These are phyloP conservation scores for Saturnispora halmiae DNA, from an alignment of 805 yeast genomes.

Conservation along the genomic window DNA sequence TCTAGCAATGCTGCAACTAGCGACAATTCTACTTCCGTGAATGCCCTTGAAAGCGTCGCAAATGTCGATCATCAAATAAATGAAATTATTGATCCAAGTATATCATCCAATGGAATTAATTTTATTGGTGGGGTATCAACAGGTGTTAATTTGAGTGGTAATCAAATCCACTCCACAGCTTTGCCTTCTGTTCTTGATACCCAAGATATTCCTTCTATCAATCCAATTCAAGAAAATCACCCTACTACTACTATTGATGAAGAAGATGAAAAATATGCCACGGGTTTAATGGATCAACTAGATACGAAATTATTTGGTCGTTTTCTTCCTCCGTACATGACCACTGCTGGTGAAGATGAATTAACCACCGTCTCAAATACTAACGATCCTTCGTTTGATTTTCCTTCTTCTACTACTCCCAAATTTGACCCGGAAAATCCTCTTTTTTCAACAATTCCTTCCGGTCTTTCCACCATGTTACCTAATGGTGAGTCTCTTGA, in stretches of 20 bases:
- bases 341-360: slow-evolving; percentile 21
- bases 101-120: slow-evolving; percentile 23
- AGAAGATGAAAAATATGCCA: slow-evolving; percentile 39
- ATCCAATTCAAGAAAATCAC: too few relatives aligned
- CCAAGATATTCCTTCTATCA: too few relatives aligned
- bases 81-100: not conserved
- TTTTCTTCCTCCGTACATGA: slow-evolving; percentile 78
- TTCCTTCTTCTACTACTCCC: not conserved
- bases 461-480: slow-evolving; percentile 26
- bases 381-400: not conserved
- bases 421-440: not conserved
- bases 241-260: too few relatives aligned
- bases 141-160: slow-evolving; percentile 22
- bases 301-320: slow-evolving; percentile 82
- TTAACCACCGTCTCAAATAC: slow-evolving; percentile 4
- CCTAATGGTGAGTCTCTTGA: slow-evolving; percentile 9
- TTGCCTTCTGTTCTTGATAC: not conserved
- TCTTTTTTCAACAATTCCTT: slow-evolving; percentile 20
- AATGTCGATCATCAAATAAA: not conserved
- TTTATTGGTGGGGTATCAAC: slow-evolving; percentile 29
- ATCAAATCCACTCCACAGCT: not conserved
- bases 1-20: slow-evolving; percentile 10
- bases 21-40: not conserved
- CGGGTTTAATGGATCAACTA: slow-evolving; percentile 77
- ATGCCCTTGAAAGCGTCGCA: not conserved